Evolutionary conservation across 768 basidiomycete genomes (phyloP).

Genomic region (Pulveroboletus ravenelii): DNA sequence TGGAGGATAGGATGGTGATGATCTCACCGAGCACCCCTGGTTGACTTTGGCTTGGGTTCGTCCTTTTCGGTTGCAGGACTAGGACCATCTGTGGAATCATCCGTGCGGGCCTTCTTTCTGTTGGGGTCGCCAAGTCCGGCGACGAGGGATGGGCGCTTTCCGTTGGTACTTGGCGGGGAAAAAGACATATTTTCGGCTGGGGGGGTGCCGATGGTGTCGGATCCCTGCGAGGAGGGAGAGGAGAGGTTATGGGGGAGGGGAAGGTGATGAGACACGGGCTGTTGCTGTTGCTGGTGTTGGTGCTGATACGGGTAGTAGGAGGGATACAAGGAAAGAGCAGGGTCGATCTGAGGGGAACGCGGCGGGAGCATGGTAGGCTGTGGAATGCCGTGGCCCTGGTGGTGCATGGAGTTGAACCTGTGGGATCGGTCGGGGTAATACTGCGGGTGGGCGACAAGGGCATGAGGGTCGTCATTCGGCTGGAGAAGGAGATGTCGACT

Average conservation of each 20-base stretch:
- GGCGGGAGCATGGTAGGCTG: constrained; percentile 40
- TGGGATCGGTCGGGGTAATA: constrained; percentile 21
- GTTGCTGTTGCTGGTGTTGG: constrained; percentile 42
- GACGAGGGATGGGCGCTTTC: constrained; percentile 58
- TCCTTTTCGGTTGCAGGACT: constrained; percentile 59
- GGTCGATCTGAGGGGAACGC: constrained; percentile 65
- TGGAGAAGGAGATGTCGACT: constrained; percentile 1
- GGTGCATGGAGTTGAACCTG: constrained; percentile 41
- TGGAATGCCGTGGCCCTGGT: constrained; percentile 40
- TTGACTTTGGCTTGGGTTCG: constrained; percentile 74
- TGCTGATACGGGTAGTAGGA: constrained; percentile 57
- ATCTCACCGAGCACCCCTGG: constrained; percentile 75
- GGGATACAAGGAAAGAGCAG: constrained; percentile 62
- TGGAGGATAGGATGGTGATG: background rate
- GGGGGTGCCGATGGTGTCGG: constrained; percentile 70
- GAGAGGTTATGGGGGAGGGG: constrained; percentile 57
- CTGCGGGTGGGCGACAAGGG: constrained; percentile 22
- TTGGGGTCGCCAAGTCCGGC: constrained; percentile 33
- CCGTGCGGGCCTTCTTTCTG: constrained; percentile 60
- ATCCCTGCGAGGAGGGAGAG: constrained; percentile 77
- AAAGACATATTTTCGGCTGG: constrained; percentile 57
- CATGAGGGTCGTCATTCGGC: constrained; percentile 14
- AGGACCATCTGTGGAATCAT: constrained; percentile 43
- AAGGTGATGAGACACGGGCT: constrained; percentile 51
- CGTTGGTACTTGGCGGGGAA: constrained; percentile 50